phyloP scores from a whole-genome alignment of 768 basidiomycete genomes.

The Phanerodontia chrysosporium region DNA sequence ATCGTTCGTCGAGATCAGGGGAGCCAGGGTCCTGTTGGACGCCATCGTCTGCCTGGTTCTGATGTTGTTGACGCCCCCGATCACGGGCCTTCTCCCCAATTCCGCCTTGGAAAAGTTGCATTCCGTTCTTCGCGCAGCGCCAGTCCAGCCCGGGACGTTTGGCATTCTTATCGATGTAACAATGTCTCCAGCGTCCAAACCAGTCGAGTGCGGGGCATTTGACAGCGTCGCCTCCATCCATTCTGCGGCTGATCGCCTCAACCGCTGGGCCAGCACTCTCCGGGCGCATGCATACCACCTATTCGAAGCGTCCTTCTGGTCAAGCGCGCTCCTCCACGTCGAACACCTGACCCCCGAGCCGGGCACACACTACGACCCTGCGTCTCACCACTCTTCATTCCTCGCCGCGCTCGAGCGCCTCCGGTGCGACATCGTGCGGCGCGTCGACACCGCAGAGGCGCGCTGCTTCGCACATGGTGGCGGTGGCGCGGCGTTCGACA shows the following conservation, averaged over 20 bases:
- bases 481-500: conserved; percentile 10
- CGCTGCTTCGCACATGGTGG: conserved; percentile 33
- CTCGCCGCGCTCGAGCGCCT: conserved; percentile 28
- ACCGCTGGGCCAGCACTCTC: conserved; percentile 28
- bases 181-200: neutral
- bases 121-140: conserved; percentile 5
- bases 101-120: neutral
- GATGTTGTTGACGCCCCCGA: conserved; percentile 3
- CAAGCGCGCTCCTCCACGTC: conserved; percentile 43
- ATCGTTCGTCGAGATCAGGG: neutral
- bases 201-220: neutral
- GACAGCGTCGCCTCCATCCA: conserved; percentile 7
- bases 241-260: conserved; percentile 23
- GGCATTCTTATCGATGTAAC: conserved; percentile 3
- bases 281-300: conserved; percentile 31
- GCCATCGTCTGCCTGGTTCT: neutral
- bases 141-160: conserved; percentile 10
- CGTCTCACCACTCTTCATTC: conserved; percentile 18
- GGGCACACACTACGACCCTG: conserved; percentile 9
- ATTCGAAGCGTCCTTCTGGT: conserved; percentile 51
- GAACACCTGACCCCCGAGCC: conserved; percentile 30
- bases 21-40: neutral
- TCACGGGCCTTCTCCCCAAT: neutral
- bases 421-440: conserved; percentile 38
- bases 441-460: conserved; percentile 48